Evolutionary conservation across 2,329 filamentous ascomycete species (phyloP).

Genomic region (Cryphonectria japonica): DNA sequence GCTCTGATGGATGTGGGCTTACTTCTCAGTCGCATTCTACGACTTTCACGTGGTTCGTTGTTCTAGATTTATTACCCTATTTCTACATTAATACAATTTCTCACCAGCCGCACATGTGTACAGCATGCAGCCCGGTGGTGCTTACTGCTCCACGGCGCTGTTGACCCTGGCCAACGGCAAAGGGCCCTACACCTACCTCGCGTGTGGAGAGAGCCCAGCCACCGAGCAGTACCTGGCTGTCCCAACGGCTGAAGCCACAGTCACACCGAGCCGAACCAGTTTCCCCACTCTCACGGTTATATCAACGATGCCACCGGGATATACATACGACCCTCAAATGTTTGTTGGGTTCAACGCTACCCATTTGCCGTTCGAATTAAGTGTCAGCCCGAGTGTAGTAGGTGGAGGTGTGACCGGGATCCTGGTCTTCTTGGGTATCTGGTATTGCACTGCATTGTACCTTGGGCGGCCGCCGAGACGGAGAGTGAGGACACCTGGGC

Average conservation of each 20-base stretch:
- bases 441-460: background rate
- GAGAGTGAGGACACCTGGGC: background rate
- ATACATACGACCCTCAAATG: background rate
- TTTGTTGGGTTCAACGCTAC: background rate
- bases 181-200: constrained; percentile 41
- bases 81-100: background rate
- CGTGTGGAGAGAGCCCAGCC: constrained; percentile 37
- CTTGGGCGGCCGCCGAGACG: background rate
- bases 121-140: constrained; percentile 3
- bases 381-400: background rate
- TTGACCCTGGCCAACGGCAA: constrained; percentile 39
- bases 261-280: background rate
- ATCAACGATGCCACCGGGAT: background rate
- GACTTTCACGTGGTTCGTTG: background rate
- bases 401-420: background rate
- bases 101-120: background rate
- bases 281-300: background rate
- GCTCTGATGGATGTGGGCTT: constrained; percentile 40
- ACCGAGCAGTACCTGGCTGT: constrained; percentile 29
- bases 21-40: constrained; percentile 25
- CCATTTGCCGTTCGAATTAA: background rate
- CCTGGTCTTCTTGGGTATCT: background rate
- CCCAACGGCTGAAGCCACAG: background rate
- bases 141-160: constrained; percentile 42
- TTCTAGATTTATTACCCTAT: too few relatives aligned